Base-by-base conservation (phyloP, 148 eudicot genomes). In the Nepenthes gracilis region DNA sequence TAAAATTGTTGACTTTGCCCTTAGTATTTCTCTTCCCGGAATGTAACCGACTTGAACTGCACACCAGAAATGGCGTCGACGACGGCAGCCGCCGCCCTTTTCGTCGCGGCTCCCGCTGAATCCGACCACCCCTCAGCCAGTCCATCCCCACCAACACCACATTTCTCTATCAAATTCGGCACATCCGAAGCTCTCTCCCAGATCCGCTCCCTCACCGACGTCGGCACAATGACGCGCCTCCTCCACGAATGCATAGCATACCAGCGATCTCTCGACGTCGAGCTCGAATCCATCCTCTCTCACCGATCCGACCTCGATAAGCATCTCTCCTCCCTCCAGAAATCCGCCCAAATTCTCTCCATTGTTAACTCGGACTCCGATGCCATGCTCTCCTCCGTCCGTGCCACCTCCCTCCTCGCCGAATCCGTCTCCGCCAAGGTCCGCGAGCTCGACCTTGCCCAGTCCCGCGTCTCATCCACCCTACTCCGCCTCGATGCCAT, bases 161-260 rank as follows among this genome's bases (percentile, higher is more conserved):
- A 65, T 9, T 67, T 72, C 47, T 69, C 77, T n/a, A 12, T 85
- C 36, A 71, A 80, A 58, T 82, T 84, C 69, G 90, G 88, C 1
- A 73, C 76, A 1, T 71, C 80, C 0, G 85, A 82, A 57, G 76
- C 86, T 5, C 74, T 90, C 1, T 60, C 78, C 14, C 68, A 72
- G 47, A 75, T 90, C n/a, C 75, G 73, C 8, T 71, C 79, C 55
- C 87, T 91, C 4, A 85, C 95, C 14, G 97, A 91, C 67, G 95
- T 91, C 7, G 83, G 83, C 7, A 65, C 92, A 12, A 85, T 91
- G 75, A 91, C 95, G 2, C 87, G 97, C 10, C 81, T 85, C 64
- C 95, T 87, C 74, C 97, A 91, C 50, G 92, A 91, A 54, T 83
- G 88, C 82, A 83, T 85, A 4, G 97, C 97, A 2, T 80, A 90